Evolutionary conservation across 805 yeast genomes (phyloP), one percentile per base, ranked within the genome.

Genomic region (Candida silvicultrix): DNA sequence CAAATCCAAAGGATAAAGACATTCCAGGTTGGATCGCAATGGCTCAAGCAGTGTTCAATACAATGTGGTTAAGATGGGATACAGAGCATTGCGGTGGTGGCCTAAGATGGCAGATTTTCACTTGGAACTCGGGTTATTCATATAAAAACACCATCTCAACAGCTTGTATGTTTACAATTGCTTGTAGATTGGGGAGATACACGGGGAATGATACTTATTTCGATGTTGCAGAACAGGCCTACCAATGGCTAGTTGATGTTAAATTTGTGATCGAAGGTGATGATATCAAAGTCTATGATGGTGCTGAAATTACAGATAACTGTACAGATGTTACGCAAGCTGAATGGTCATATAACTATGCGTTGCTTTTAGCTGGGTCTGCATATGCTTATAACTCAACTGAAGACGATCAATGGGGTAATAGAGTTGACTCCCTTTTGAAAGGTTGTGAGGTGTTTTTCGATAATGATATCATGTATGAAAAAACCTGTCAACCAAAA

Each of bases 321-420:
- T 81, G 86, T 58, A 53, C 77, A 1, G 66, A 68, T n/a, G 62
- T 77, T 36, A 75, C 80, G 10, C 61, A 59, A 18, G 60, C 67
- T 29, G 77, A 75, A 59, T 85, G 89, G 89, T 70, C 81, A 28
- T 85, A 85, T 64, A 82, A 82, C 49, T 83, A 81, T 59, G 94
- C 87, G 36, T 64, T 83, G 15, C 67, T 81, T 52, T 56, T 85
- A 55, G 70, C 84, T 2, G 94, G 92, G 15, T 69, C 78, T 49
- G 89, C 94, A 1, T 83, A 80, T 62, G 66, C 83, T 64, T 82
- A 83, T 60, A 77, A 82, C 53, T 71, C 69, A 25, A 83, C 90
- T 0, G 73, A 67, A 29, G 81, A 66, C 39, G 57, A 65, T 6
- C 62, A 55, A 38, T 81, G 86, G 86, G 66, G 68, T 38, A 65